phyloP scores from a whole-genome alignment of 1,139 yeast genomes.

The Lizanozyma gosingica region DNA sequence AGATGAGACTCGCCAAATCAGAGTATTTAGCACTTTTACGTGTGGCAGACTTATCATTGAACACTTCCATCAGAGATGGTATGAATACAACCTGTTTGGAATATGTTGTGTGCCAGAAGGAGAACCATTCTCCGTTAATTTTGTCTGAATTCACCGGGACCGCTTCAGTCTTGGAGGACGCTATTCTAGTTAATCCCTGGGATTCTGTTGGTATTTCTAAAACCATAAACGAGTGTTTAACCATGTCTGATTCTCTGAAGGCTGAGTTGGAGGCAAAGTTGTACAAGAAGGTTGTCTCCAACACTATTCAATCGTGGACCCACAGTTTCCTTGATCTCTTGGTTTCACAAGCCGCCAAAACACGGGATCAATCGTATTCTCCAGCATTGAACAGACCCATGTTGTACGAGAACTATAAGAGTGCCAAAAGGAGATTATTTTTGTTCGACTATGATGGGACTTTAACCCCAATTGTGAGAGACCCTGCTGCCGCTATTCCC shows the following conservation, averaged over 20 bases:
- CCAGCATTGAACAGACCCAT: conserved; percentile 78
- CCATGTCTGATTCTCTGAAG: conserved; percentile 38
- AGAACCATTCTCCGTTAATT: conserved; percentile 64
- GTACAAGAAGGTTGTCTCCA: conserved; percentile 55
- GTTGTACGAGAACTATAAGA: conserved; percentile 48
- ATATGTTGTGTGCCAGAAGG: conserved; percentile 80
- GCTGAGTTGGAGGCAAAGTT: conserved; percentile 39
- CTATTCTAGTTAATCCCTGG: conserved; percentile 92
- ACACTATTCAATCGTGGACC: conserved; percentile 81
- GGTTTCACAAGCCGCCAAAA: conserved; percentile 37
- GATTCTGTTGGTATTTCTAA: conserved; percentile 90
- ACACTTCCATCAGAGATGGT: conserved; percentile 90
- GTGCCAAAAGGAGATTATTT: conserved; percentile 64
- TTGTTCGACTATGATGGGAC: conserved; percentile 97
- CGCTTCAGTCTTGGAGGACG: conserved; percentile 68
- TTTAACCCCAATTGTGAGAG: conserved; percentile 87
- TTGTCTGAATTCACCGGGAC: conserved; percentile 93
- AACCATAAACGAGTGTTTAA: conserved; percentile 62
- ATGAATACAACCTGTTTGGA: conserved; percentile 94
- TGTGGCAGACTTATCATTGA: conserved; percentile 83
- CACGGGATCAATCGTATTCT: conserved; percentile 50
- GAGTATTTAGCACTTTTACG: conserved; percentile 84
- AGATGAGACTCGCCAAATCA: conserved; percentile 77
- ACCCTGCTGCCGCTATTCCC: conserved; percentile 98
- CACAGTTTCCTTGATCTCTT: conserved; percentile 49